A percentile compares a stretch with the other conserved stretches of the same genome.
Evolutionary conservation across 176 grass and related monocot species (phyloP).

Genomic region (Oryza meridionalis): DNA sequence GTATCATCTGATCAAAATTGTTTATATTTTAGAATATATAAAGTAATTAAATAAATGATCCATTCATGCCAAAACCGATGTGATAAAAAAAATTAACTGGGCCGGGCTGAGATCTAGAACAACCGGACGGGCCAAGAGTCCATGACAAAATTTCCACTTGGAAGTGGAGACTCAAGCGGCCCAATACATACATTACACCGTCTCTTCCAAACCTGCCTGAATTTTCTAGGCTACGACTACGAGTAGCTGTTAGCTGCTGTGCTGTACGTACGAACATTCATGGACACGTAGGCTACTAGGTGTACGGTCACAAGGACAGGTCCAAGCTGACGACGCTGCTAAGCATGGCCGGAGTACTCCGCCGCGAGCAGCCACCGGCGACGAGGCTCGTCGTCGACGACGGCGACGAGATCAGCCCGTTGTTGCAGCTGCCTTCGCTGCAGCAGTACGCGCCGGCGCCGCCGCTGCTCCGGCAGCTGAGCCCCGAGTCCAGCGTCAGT

Average conservation of each 20-base stretch:
- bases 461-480: conserved; percentile 18
- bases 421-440: conserved; percentile 10
- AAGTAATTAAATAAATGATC: too few relatives aligned
- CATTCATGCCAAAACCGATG: too few relatives aligned
- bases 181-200: background rate
- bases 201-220: background rate
- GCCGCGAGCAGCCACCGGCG: background rate
- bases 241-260: background rate
- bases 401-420: conserved; percentile 28
- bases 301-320: conserved; percentile 35
- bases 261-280: background rate
- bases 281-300: background rate
- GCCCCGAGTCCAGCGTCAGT: conserved; percentile 32
- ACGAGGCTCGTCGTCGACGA: background rate
- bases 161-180: background rate
- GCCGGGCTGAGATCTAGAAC: background rate
- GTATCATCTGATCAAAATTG: too few relatives aligned
- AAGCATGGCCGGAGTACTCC: background rate
- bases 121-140: background rate
- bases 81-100: too few relatives aligned
- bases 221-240: background rate
- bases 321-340: conserved; percentile 40
- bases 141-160: background rate
- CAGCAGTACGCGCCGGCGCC: conserved; percentile 1
- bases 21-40: too few relatives aligned